Evolutionary conservation across 2,329 filamentous ascomycete species (phyloP), one percentile per base, ranked within the genome.

Genomic region (Hypomyces rosellus): DNA sequence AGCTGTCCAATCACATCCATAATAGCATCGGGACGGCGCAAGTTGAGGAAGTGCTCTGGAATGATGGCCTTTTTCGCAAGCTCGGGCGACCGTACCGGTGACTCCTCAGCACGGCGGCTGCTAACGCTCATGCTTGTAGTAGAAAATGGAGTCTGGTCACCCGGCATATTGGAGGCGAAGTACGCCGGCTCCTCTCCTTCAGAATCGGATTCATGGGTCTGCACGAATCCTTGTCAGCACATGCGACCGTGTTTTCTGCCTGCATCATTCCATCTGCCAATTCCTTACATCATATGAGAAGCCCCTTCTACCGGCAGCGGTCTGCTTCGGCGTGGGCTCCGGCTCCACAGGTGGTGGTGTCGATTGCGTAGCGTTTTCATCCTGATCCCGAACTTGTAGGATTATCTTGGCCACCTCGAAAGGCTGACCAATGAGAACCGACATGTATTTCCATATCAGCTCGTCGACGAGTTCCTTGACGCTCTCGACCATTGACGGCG

Each of bases 401-500:
- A 97, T 81, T 13, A 86, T 93, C 77, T 96, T 97, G 63, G 92
- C 90, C 51, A 96, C 91, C 74, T 97, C 93, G 67, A 99, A 97
- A 13, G 93, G 93, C 70, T 99, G 93, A 48, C 89, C 87, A 65
- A 96, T 84, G 62, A 97, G 69, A 20, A 96, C 85, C 51, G 86
- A 89, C 13, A 85, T 86, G 71, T 99, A 99, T 65, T 93, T 92
- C 84, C 91, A 95, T 67, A 95, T 66, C 57, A 93, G 81, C 66
- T 91, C 85, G 65, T 97, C 90, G 44, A 96, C 64, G 54, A 95
- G 72, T 55, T 86, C 84, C 64, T 86, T 88, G 40, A 86, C 75
- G 56, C 86, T 86, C 59, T 88, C 85, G 11, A 89, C 77, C 25
- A 84, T 78, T 1, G 88, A 88, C 0, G 87, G 88, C 25, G 86